Evolutionary conservation across 1,284 basidiomycete genomes (phyloP), one percentile per base, ranked within the genome.

Genomic region (Heterobasidion irregulare): DNA sequence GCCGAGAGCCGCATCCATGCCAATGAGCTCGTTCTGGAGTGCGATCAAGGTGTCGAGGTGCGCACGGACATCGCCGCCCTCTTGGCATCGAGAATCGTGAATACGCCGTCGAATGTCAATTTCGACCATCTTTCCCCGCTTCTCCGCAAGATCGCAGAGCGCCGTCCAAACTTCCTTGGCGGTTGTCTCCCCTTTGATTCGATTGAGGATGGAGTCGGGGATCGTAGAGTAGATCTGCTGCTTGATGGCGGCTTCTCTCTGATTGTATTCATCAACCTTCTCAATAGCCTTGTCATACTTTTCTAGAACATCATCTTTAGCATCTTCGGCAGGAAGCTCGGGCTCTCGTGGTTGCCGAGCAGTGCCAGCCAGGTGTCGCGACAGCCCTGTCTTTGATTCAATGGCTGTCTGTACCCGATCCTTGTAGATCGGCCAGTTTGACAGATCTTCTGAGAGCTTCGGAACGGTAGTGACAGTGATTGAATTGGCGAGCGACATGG

Each of bases 361-460:
- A 1, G 34, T 36, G 26, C 34, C 44, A 3, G 15, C 19, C 9
- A 68, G 47, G 55, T 72, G 66, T 36, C 59, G 53, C 33, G 50
- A 56, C 19, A 66, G 55, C 6, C 66, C 67, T 26, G 26, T 26
- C 50, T 64, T 64, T 9, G 62, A 56, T 6, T 49, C 57, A 6
- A 72, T 44, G 12, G 57, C 53, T 33, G 61, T 68, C 41, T 57
- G 32, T 8, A 64, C 57, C 13, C 59, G 46, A n/a, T 62, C 64
- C 53, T 68, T 66, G 60, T 68, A 72, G 2, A 58, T 66, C 10
- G 63, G 58, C 69, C 70, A 72, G 53, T 73, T 73, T 2, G 60
- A 63, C 9, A 67, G 61, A 56, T 73, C 67, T 12, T 64, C 58
- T 3, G 61, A 52, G n/a, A 72, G 65, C 56, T 66, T 68, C 1